Conservation (phyloP, 225 moss, liverwort and hornwort species). For the Rhytidiadelphus loreus region DNA sequence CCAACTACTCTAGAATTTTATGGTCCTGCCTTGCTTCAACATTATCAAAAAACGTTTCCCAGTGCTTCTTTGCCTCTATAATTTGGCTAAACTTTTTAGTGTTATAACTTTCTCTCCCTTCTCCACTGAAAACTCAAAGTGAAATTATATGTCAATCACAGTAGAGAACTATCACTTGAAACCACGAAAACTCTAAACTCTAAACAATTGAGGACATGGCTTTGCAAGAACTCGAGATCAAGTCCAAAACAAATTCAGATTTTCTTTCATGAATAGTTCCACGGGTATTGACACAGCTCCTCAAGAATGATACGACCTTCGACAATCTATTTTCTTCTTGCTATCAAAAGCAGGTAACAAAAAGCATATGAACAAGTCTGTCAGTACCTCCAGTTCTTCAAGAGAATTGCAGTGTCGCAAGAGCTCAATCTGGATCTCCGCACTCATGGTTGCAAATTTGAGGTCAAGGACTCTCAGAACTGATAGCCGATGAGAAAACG, state of each 20-base stretch:
- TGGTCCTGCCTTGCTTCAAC: background rate
- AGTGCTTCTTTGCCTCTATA: background rate
- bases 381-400: constrained; percentile 53
- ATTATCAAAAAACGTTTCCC: background rate
- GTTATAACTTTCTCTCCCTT: too few relatives aligned
- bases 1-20: background rate
- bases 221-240: background rate
- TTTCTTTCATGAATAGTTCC: background rate
- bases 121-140: background rate
- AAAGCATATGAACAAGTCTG: background rate
- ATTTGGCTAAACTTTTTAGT: background rate
- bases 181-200: too few relatives aligned
- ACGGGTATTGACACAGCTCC: background rate
- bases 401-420: constrained; percentile 46
- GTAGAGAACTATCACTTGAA: background rate
- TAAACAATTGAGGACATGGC: background rate
- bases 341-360: background rate
- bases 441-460: constrained; percentile 34
- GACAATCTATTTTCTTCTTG: background rate
- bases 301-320: background rate
- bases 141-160: background rate
- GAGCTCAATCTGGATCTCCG: constrained; percentile 56
- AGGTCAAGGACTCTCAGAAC: constrained; percentile 56
- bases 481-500: constrained; percentile 22
- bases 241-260: background rate